phyloP scores from a whole-genome alignment of 345 rosid genomes.

The Corchorus capsularis region DNA sequence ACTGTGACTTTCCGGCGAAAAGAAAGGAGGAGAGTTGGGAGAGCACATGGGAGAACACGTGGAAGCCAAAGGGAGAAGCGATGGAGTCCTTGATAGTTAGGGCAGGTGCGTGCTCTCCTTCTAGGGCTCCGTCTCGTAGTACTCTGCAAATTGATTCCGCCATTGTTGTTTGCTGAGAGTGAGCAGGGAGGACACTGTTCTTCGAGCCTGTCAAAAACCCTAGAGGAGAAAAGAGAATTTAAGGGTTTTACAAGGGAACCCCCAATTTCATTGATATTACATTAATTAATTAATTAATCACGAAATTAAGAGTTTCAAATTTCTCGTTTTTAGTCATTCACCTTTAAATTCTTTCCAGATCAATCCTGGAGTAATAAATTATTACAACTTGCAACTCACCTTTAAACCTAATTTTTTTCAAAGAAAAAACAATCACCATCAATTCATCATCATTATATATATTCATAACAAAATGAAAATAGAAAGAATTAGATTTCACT shows the following conservation, averaged over 20 bases:
- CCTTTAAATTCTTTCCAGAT: too few species aligned
- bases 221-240: not conserved
- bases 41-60: slow-evolving; percentile 64
- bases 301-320: too few species aligned
- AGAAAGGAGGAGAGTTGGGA: slow-evolving; percentile 54
- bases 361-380: too few species aligned
- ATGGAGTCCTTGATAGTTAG: slow-evolving; percentile 69
- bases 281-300: too few species aligned
- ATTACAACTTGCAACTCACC: too few species aligned
- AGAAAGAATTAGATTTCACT: too few species aligned
- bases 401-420: too few species aligned
- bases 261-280: not conserved
- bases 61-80: slow-evolving; percentile 64
- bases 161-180: slow-evolving; percentile 35
- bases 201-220: not conserved
- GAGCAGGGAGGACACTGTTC: not conserved
- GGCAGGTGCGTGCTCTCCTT: slow-evolving; percentile 82
- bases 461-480: too few species aligned
- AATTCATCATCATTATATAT: too few species aligned
- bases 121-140: slow-evolving; percentile 79
- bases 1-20: slow-evolving; percentile 77
- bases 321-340: too few species aligned
- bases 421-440: too few species aligned
- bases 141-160: slow-evolving; percentile 76
- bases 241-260: not conserved